Evolutionary conservation across 176 grass and related monocot genomes (phyloP), one percentile per base, ranked within the genome.

Genomic region (Bonia amplexicaulis): DNA sequence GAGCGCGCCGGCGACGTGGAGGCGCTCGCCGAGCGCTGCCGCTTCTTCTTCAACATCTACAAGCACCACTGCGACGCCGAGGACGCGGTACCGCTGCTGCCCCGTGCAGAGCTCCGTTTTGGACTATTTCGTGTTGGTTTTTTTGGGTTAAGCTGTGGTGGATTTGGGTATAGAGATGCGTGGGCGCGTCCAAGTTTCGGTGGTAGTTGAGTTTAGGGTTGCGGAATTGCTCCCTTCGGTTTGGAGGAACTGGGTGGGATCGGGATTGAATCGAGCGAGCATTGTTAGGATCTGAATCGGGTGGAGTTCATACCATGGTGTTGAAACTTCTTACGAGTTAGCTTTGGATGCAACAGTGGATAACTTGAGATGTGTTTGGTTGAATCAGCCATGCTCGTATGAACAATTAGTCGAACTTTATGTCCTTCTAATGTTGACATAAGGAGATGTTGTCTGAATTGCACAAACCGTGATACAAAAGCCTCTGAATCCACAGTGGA

Each of bases 21-120:
- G 11, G 83, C 73, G 33, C 51, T 99, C 9, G 88, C 93, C 45
- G 81, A 76, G 59, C 92, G 90, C 61, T 99, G 91, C 90, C 88
- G 88, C 70, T 99, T 94, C 82, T 85, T 99, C 81, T 89, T 96
- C 83, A 89, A 77, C 86, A 94, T 99, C 76, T 99, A 99, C 80
- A 94, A 96, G 71, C 91, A 96, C 85, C 97, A 99, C 84, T 99
- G 93, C 89, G 86, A 99, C 74, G 97, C 96, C 57, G 96, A 99
- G 86, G 96, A 99, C 78, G 90, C 91, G 85, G 96, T 99, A 96
- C 54, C 81, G 76, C 45, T 60, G 76, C 66, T 74, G 23, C 51
- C 87, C 63, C 57, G 4, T 60, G 29, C 60, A n/a, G 29, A 25
- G 49, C 42, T 37, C 76, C 23, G 58, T 89, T 62, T 73, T n/a